Evolutionary conservation across 768 basidiomycete genomes (phyloP).

Genomic region (Calocybe gangraenosa): DNA sequence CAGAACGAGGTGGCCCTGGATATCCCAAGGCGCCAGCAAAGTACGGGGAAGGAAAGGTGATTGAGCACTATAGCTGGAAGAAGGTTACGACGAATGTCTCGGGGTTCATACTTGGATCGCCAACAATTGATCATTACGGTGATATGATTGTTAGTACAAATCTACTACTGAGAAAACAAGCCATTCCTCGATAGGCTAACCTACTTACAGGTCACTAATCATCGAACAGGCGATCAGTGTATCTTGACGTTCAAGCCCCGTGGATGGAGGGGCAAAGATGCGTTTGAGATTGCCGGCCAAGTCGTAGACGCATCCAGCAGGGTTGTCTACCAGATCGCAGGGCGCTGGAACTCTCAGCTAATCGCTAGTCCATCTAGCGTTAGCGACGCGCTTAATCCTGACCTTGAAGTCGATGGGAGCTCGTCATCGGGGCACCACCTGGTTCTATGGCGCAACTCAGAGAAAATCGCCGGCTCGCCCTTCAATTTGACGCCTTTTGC

Average conservation of each 20-base stretch:
- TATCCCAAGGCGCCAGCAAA: conserved; percentile 57
- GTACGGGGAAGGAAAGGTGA: conserved; percentile 46
- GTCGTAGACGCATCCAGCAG: conserved; percentile 65
- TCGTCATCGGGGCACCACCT: conserved; percentile 40
- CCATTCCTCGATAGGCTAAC: not conserved
- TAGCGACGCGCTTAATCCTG: conserved; percentile 63
- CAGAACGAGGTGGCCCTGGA: conserved; percentile 46
- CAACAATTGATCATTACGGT: conserved; percentile 90
- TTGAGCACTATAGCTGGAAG: conserved; percentile 95
- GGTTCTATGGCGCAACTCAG: conserved; percentile 90
- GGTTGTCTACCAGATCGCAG: conserved; percentile 84
- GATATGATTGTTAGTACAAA: conserved; percentile 76
- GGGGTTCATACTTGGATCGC: conserved; percentile 88
- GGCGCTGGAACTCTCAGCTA: conserved; percentile 93
- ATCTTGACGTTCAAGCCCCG: conserved; percentile 93
- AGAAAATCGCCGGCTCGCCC: conserved; percentile 70
- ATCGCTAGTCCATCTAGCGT: conserved; percentile 69
- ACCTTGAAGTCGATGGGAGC: conserved; percentile 50
- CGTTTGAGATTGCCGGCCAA: conserved; percentile 87
- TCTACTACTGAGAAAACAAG: no score
- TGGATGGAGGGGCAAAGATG: conserved; percentile 90
- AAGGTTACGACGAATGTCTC: conserved; percentile 90
- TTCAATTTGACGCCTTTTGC: conserved; percentile 97
- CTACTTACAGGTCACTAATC: conserved; percentile 65
- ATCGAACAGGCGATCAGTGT: conserved; percentile 85